These are phyloP conservation scores for Wickerhamiella sergipiensis DNA, from an alignment of 805 yeast genomes.

Conservation along the genomic window DNA sequence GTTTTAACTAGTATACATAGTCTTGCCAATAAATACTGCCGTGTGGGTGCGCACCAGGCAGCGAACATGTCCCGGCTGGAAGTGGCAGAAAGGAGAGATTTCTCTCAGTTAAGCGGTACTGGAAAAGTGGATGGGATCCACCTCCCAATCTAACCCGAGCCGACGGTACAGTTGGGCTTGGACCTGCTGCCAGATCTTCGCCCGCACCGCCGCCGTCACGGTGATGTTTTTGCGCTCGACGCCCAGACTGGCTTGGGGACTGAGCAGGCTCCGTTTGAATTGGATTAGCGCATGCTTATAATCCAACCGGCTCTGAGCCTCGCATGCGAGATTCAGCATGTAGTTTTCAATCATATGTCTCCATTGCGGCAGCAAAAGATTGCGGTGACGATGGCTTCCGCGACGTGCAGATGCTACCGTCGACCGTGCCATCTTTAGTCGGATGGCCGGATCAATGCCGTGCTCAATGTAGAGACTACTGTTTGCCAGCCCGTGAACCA, in stretches of 20 bases:
- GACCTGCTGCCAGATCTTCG: constrained; percentile 47
- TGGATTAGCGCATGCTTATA: constrained; percentile 36
- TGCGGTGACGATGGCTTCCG: constrained; percentile 23
- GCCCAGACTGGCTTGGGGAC: constrained; percentile 13
- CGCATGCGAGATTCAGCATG: constrained; percentile 49
- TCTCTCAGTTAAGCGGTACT: neutral
- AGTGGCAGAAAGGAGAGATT: neutral
- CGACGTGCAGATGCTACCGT: constrained; percentile 40
- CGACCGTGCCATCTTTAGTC: constrained; percentile 45
- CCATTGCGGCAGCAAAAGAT: constrained; percentile 40
- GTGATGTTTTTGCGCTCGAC: constrained; percentile 11
- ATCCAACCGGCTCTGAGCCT: constrained; percentile 56
- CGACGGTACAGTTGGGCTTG: constrained; percentile 45
- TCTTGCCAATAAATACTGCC: too few relatives aligned
- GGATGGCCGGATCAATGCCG: constrained; percentile 39
- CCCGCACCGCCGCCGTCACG: constrained; percentile 43
- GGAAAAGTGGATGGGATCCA: constrained; percentile 12
- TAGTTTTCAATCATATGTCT: constrained; percentile 62
- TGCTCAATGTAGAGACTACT: constrained; percentile 44
- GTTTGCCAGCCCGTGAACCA: constrained; percentile 2
- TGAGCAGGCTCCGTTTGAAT: constrained; percentile 7
- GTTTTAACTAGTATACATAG: too few relatives aligned
- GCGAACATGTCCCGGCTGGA: too few relatives aligned
- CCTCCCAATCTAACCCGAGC: constrained; percentile 46
- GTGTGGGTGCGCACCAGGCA: too few relatives aligned